These are phyloP conservation scores for Blattamonas nauphoetae DNA, from an alignment of 78 protist genomes.

Conservation along the genomic window DNA sequence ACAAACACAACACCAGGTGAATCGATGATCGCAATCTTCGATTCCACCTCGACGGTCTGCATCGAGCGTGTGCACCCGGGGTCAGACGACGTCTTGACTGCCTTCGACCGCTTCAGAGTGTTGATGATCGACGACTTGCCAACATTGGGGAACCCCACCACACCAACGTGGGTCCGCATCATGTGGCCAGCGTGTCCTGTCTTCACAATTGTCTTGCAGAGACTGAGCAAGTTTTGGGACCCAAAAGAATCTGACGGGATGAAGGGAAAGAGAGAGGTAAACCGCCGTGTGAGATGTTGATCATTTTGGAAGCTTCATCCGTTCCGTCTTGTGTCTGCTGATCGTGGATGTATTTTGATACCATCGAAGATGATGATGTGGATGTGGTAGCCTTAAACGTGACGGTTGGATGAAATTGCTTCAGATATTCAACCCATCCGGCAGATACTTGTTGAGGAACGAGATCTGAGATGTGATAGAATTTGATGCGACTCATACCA, in stretches of 20 bases:
- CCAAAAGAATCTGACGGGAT: too few species aligned
- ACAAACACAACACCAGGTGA: slow-evolving; percentile 81
- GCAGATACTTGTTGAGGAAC: slow-evolving; percentile 64
- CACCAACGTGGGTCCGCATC: slow-evolving; percentile 68
- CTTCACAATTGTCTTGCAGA: not conserved
- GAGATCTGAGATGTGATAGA: too few species aligned
- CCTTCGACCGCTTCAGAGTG: slow-evolving; percentile 69
- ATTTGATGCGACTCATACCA: not conserved
- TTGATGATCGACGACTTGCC: slow-evolving; percentile 92
- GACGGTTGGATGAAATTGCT: slow-evolving; percentile 58
- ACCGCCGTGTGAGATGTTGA: too few species aligned
- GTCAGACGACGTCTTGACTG: slow-evolving; percentile 37
- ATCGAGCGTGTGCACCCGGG: slow-evolving; percentile 23
- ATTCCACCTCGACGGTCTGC: slow-evolving; percentile 66
- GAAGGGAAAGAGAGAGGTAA: too few species aligned
- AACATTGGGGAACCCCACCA: slow-evolving; percentile 92
- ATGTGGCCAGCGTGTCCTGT: slow-evolving; percentile 46
- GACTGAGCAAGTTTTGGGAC: slow-evolving; percentile 14
- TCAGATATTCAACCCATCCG: slow-evolving; percentile 60
- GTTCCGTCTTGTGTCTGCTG: too few species aligned
- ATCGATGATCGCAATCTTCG: slow-evolving; percentile 75
- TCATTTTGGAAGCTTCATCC: too few species aligned
- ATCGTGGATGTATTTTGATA: too few species aligned
- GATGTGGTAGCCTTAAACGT: slow-evolving; percentile 74
- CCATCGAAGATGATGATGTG: too few species aligned